Conservation (phyloP, 768 basidiomycete species). For the Suillus clintonianus region DNA sequence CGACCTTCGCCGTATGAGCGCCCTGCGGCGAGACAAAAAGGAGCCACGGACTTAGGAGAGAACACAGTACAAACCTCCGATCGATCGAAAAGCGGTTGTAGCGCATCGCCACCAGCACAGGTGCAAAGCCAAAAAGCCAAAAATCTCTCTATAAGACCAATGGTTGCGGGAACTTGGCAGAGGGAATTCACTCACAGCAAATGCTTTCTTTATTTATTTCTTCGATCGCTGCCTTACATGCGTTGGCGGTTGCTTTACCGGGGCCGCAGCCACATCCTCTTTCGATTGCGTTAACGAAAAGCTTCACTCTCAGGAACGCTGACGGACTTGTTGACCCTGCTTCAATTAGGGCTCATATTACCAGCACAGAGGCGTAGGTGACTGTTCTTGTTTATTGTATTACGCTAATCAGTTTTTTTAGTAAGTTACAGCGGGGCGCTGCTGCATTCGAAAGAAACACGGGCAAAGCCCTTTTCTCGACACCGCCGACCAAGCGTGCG, state of each 20-base stretch:
- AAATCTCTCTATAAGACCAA: not conserved
- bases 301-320: conserved; percentile 1
- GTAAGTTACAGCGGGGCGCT: conserved; percentile 19
- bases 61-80: not conserved
- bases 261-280: conserved; percentile 10
- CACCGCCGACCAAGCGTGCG: not conserved
- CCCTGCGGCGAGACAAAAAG: not conserved
- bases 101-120: not conserved
- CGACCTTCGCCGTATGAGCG: not conserved
- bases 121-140: not conserved
- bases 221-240: conserved; percentile 12
- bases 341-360: conserved; percentile 15
- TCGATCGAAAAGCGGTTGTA: not conserved
- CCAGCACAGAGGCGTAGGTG: conserved; percentile 10
- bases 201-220: conserved; percentile 13
- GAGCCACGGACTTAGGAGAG: not conserved
- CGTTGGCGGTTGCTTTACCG: conserved; percentile 15
- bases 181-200: not conserved
- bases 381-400: not conserved
- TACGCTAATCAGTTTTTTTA: conserved; percentile 9
- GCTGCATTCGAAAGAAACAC: conserved; percentile 9
- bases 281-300: conserved; percentile 20
- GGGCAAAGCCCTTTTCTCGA: not conserved
- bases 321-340: conserved; percentile 19
- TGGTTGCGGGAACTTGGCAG: not conserved